A percentile compares a stretch with the other conserved stretches of the same genome.
Evolutionary conservation across 2,329 filamentous ascomycete genomes (phyloP).

Genomic region (Erysiphe pulchra): DNA sequence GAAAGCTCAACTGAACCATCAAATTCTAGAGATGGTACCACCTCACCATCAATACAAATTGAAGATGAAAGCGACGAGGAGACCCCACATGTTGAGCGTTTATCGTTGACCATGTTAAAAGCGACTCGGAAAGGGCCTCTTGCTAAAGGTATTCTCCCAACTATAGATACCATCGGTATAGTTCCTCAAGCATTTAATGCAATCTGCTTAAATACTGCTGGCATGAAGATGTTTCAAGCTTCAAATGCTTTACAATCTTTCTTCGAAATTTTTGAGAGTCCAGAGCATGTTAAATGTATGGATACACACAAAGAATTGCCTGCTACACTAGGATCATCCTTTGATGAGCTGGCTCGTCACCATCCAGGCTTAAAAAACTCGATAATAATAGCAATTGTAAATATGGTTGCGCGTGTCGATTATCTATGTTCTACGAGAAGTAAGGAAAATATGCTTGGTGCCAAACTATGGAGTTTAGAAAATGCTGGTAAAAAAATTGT

Average conservation of each 20-base stretch:
- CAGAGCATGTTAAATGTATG: slow-evolving; percentile 66
- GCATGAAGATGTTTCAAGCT: slow-evolving; percentile 64
- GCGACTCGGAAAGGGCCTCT: slow-evolving; percentile 18
- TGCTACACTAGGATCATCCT: slow-evolving; percentile 50
- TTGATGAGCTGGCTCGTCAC: slow-evolving; percentile 86
- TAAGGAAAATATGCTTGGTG: slow-evolving; percentile 42
- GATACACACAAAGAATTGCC: slow-evolving; percentile 48
- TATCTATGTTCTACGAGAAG: slow-evolving; percentile 49
- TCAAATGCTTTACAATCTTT: slow-evolving; percentile 67
- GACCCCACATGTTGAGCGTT: slow-evolving; percentile 24
- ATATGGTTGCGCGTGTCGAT: slow-evolving; percentile 66
- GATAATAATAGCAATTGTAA: slow-evolving; percentile 64
- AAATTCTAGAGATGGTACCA: slow-evolving; percentile 11
- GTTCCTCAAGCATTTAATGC: slow-evolving; percentile 77
- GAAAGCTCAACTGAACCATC: slow-evolving; percentile 5
- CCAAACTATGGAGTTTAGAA: slow-evolving; percentile 45
- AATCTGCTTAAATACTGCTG: slow-evolving; percentile 71
- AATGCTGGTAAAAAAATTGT: slow-evolving; percentile 30
- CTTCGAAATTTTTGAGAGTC: slow-evolving; percentile 90
- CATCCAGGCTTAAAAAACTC: slow-evolving; percentile 60
- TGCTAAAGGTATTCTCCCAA: slow-evolving; percentile 58
- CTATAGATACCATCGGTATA: slow-evolving; percentile 64
- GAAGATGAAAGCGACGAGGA: slow-evolving; percentile 16
- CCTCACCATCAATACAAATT: slow-evolving; percentile 2
- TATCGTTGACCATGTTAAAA: slow-evolving; percentile 23